Conservation (phyloP, 208 protist genomes). For the Acanthamoeba triangularis region DNA sequence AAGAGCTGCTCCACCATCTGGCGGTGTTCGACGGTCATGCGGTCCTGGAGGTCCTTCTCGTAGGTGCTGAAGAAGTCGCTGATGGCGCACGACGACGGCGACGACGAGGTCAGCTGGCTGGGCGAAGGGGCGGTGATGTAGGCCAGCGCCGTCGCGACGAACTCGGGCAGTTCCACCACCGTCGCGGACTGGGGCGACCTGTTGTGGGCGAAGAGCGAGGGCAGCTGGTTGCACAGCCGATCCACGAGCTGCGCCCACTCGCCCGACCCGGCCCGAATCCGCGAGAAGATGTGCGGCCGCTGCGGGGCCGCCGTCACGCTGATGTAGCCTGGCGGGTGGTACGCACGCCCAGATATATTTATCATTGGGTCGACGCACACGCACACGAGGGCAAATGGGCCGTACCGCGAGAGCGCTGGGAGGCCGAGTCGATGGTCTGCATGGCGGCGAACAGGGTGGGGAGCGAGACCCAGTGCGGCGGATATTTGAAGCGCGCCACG, state of each 20-base stretch:
- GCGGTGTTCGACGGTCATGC: neutral
- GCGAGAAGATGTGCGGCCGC: slow-evolving; percentile 13
- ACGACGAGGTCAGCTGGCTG: neutral
- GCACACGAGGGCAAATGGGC: neutral
- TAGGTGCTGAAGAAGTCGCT: slow-evolving; percentile 44
- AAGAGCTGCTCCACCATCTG: neutral
- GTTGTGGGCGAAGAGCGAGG: neutral
- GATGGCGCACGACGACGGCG: neutral
- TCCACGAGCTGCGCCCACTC: slow-evolving; percentile 3
- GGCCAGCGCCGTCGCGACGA: slow-evolving; percentile 3
- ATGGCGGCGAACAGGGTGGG: slow-evolving; percentile 14
- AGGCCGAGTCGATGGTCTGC: neutral
- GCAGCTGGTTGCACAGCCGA: neutral
- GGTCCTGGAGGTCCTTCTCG: slow-evolving; percentile 3
- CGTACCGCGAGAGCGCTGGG: neutral
- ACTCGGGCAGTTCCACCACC: neutral
- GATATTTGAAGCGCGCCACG: slow-evolving; percentile 92
- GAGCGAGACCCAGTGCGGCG: slow-evolving; percentile 88
- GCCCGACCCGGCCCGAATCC: neutral
- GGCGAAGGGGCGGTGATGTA: neutral
- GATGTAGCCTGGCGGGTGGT: neutral
- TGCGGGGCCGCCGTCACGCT: neutral
- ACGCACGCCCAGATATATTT: neutral
- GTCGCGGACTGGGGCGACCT: neutral
- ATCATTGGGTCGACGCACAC: no score